phyloP scores from a whole-genome alignment of 1,284 basidiomycete species.

The Rhodotorula sp. region DNA sequence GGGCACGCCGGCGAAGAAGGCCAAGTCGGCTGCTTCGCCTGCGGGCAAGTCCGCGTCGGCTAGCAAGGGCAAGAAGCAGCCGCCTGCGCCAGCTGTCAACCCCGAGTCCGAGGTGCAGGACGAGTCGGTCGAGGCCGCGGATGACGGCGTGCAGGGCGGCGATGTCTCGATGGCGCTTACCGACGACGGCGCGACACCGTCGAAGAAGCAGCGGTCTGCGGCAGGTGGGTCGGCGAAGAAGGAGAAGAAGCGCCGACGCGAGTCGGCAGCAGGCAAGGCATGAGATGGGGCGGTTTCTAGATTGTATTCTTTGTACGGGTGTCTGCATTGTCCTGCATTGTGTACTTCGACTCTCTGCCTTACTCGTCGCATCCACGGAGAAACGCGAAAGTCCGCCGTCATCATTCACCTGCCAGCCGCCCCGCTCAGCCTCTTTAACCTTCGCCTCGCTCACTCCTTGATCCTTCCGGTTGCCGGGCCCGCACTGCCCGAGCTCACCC shows the following conservation, averaged over 20 bases:
- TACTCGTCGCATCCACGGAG: no score
- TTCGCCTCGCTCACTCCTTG: no score
- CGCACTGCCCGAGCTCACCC: no score
- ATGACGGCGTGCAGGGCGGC: constrained; percentile 14
- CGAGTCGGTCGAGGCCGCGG: constrained; percentile 21
- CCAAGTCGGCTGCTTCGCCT: neutral
- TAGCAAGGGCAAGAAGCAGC: constrained; percentile 3
- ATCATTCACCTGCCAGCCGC: no score
- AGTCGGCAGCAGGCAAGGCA: constrained; percentile 13
- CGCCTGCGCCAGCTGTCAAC: neutral
- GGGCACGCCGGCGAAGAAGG: constrained; percentile 25
- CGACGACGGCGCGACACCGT: constrained; percentile 9
- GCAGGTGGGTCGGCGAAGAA: constrained; percentile 7
- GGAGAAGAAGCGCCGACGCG: constrained; percentile 33
- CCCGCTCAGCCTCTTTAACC: no score
- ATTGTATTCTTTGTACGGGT: neutral
- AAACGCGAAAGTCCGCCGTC: no score
- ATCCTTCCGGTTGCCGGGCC: neutral
- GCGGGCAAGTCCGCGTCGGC: neutral
- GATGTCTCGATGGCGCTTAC: neutral
- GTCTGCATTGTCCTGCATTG: neutral
- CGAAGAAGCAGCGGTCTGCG: constrained; percentile 10
- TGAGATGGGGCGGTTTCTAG: neutral
- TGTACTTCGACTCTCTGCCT: neutral
- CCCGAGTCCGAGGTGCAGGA: constrained; percentile 24